phyloP scores from a whole-genome alignment of 106 monocot species.

The Dendrobium nobile region DNA sequence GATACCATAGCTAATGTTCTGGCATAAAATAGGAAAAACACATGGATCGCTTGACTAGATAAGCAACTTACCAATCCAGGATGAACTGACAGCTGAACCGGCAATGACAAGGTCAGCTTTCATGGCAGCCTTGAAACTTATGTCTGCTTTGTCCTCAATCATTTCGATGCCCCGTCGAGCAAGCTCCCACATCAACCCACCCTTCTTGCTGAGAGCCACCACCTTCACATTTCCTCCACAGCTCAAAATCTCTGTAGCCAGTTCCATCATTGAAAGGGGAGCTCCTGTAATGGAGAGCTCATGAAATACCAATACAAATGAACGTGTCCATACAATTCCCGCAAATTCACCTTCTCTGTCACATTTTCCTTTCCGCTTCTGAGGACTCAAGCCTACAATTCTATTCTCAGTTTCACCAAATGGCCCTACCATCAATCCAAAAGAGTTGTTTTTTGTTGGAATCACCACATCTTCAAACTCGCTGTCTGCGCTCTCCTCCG shows the following conservation, averaged over 20 bases:
- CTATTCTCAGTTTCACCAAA: constrained; percentile 69
- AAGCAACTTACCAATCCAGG: constrained; percentile 76
- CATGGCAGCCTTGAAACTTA: constrained; percentile 68
- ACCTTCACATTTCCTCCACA: constrained; percentile 79
- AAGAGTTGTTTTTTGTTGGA: constrained; percentile 59
- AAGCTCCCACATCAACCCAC: constrained; percentile 73
- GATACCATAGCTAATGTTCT: background rate
- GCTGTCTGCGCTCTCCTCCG: constrained; percentile 15
- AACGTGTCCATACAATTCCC: constrained; percentile 50
- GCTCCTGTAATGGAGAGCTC: constrained; percentile 98
- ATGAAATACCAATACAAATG: constrained; percentile 78
- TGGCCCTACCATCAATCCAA: constrained; percentile 77
- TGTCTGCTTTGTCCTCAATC: constrained; percentile 46
- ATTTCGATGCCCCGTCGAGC: constrained; percentile 74
- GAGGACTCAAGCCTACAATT: constrained; percentile 54
- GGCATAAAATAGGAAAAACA: background rate
- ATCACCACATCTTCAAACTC: constrained; percentile 41
- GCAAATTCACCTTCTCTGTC: constrained; percentile 61
- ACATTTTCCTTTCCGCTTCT: constrained; percentile 65
- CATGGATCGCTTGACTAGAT: background rate
- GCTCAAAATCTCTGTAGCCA: constrained; percentile 74
- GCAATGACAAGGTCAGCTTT: constrained; percentile 78
- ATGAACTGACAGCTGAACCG: constrained; percentile 89
- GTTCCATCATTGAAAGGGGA: constrained; percentile 93
- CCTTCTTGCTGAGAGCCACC: constrained; percentile 70